These are phyloP conservation scores for Eucalyptus cladocalyx DNA, from an alignment of 345 rosid genomes.

Conservation along the genomic window DNA sequence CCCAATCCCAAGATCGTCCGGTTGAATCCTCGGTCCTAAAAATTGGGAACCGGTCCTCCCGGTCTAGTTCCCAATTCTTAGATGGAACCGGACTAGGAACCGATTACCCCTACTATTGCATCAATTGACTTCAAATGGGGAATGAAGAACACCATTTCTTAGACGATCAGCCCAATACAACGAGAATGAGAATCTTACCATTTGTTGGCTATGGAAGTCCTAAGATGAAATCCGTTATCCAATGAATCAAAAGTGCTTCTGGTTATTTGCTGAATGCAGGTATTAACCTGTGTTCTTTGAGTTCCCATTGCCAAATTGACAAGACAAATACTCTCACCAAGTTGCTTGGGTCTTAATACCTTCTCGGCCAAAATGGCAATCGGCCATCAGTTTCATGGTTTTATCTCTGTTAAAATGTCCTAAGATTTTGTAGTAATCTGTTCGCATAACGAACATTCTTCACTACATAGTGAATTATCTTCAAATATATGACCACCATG, in stretches of 20 bases:
- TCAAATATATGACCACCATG: not conserved
- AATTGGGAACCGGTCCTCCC: no score
- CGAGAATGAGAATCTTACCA: not conserved
- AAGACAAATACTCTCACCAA: not conserved
- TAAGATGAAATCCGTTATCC: not conserved
- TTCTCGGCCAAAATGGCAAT: not conserved
- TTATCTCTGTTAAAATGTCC: not conserved
- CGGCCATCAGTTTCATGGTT: not conserved
- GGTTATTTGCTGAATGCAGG: not conserved
- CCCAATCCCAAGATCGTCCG: accelerated
- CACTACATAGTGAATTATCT: not conserved
- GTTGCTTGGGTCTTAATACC: not conserved
- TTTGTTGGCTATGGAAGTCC: not conserved
- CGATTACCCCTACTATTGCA: accelerated
- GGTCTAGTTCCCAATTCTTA: no score
- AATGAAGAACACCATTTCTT: not conserved
- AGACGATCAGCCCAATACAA: not conserved
- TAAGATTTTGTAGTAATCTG: not conserved
- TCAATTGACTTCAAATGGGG: not conserved
- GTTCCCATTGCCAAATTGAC: not conserved
- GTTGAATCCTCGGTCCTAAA: accelerated
- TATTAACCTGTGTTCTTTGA: not conserved
- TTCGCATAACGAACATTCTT: not conserved
- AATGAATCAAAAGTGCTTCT: not conserved
- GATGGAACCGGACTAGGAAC: no score